A percentile compares a stretch with the other conserved stretches of the same genome.
Conservation (phyloP, 1,284 basidiomycete genomes). For the Ustilago curta region DNA sequence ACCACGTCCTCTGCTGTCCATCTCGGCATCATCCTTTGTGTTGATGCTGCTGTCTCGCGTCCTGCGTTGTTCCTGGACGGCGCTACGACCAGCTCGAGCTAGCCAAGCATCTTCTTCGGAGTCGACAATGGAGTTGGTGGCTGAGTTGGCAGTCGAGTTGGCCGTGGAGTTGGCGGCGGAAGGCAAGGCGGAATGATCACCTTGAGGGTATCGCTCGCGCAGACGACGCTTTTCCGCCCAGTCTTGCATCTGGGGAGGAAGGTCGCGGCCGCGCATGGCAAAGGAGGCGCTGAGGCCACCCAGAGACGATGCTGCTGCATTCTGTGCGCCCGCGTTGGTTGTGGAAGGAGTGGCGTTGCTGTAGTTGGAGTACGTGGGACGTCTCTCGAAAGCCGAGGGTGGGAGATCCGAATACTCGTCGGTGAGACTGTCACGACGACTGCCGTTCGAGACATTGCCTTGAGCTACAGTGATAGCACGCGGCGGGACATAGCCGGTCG, state of each 20-base stretch:
- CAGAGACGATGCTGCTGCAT: slow-evolving; percentile 38
- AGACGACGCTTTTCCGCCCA: slow-evolving; percentile 62
- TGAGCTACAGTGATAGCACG: slow-evolving; percentile 12
- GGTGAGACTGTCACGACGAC: slow-evolving; percentile 30
- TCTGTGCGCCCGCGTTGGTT: slow-evolving; percentile 15
- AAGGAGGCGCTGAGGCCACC: slow-evolving; percentile 59
- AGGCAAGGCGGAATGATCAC: slow-evolving; percentile 59
- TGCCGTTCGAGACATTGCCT: slow-evolving; percentile 10
- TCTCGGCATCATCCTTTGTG: slow-evolving; percentile 40
- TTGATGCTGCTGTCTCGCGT: slow-evolving; percentile 31
- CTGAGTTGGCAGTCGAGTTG: slow-evolving; percentile 44
- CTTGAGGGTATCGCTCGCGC: slow-evolving; percentile 60
- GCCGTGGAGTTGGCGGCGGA: slow-evolving; percentile 57
- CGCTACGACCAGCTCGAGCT: slow-evolving; percentile 9
- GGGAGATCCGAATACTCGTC: slow-evolving; percentile 48
- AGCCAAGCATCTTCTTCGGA: slow-evolving; percentile 37
- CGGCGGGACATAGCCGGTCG: neutral
- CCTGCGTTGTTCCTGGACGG: slow-evolving; percentile 5
- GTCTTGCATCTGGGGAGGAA: slow-evolving; percentile 56
- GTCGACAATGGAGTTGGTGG: slow-evolving; percentile 44
- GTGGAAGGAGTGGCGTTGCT: slow-evolving; percentile 5
- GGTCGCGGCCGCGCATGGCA: slow-evolving; percentile 60
- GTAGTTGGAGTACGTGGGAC: slow-evolving; percentile 30
- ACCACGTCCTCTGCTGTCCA: slow-evolving; percentile 39
- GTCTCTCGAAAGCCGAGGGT: slow-evolving; percentile 47